Percentiles rank a stretch among this genome's conserved stretches.
Conservation (phyloP, 1,139 yeast species). For the Saccharomycopsis hybrid region DNA sequence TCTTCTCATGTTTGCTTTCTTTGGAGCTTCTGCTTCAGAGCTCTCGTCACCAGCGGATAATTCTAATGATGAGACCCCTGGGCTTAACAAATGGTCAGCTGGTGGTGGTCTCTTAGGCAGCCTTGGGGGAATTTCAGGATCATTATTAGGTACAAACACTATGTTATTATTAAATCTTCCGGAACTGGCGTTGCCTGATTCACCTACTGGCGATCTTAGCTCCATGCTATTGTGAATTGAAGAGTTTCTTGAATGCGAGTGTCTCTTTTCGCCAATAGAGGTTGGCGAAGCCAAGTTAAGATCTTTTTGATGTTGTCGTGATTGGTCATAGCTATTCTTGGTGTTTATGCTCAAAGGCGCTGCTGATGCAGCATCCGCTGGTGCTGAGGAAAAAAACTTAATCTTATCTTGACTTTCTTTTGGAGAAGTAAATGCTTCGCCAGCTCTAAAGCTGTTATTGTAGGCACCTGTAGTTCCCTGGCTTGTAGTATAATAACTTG, state of each 20-base stretch:
- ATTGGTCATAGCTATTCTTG: too few species aligned
- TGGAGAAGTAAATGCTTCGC: conserved; percentile 12
- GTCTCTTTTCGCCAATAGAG: not conserved
- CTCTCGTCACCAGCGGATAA: not conserved
- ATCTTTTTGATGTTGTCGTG: not conserved
- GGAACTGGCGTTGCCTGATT: not conserved
- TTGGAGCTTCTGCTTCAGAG: not conserved
- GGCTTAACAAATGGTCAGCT: not conserved
- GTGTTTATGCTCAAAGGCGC: too few species aligned
- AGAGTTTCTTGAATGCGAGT: conserved; percentile 8
- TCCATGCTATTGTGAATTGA: conserved; percentile 9
- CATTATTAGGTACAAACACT: not conserved
- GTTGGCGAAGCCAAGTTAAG: not conserved
- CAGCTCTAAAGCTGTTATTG: conserved; percentile 16
- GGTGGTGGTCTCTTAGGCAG: conserved; percentile 18
- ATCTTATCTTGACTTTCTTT: conserved; percentile 5
- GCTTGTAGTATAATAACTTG: conserved; percentile 6
- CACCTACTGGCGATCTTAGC: not conserved
- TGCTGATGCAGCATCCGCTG: too few species aligned
- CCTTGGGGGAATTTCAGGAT: conserved; percentile 16
- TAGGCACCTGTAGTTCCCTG: conserved; percentile 13
- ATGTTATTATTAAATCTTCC: not conserved
- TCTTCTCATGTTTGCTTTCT: too few species aligned
- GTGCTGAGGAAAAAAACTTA: conserved; percentile 1
- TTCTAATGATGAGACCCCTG: not conserved